phyloP scores from a whole-genome alignment of 116 monocot species.

The Thalassia testudinum region DNA sequence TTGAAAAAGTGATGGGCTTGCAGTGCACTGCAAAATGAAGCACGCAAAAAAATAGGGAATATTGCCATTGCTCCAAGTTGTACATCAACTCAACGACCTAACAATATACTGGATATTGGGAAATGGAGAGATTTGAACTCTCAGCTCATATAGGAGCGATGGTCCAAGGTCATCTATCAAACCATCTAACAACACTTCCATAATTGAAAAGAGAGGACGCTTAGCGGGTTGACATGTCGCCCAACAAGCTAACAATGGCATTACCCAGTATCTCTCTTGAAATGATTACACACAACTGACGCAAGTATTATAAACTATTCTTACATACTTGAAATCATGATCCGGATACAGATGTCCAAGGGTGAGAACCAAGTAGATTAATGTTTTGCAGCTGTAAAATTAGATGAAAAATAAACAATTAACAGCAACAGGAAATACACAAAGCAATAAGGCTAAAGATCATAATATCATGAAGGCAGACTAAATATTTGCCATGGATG shows the following conservation, averaged over 20 bases:
- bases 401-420: too few species aligned
- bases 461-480: too few species aligned
- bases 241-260: slow-evolving; percentile 75
- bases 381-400: too few species aligned
- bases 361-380: too few species aligned
- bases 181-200: slow-evolving; percentile 98
- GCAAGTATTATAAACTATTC: too few species aligned
- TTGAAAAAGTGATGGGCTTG: slow-evolving; percentile 73
- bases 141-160: slow-evolving; percentile 84
- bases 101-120: slow-evolving; percentile 21
- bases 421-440: too few species aligned
- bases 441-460: too few species aligned
- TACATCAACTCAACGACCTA: neutral
- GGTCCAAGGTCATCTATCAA: slow-evolving; percentile 74
- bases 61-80: neutral
- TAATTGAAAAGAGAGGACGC: slow-evolving; percentile 24
- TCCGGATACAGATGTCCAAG: too few species aligned
- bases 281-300: too few species aligned
- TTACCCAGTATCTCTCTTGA: slow-evolving; percentile 69
- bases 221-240: slow-evolving; percentile 72
- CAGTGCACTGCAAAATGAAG: slow-evolving; percentile 48
- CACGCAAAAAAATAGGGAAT: neutral
- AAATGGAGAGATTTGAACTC: slow-evolving; percentile 99
- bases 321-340: too few species aligned
- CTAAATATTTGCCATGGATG: too few species aligned